phyloP scores from a whole-genome alignment of 352 stramenopile species.

The Pilasporangium apinafurcum region DNA sequence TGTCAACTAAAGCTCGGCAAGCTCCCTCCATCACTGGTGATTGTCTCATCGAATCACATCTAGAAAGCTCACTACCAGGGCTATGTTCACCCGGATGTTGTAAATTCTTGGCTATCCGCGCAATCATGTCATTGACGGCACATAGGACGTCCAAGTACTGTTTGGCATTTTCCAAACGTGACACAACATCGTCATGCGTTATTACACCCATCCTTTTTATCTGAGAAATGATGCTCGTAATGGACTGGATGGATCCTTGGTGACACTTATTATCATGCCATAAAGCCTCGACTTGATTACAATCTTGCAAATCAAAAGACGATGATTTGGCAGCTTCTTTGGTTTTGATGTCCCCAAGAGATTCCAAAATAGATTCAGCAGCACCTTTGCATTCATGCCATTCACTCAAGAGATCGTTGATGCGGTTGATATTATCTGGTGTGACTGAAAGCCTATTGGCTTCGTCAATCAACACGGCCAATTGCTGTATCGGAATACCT shows the following conservation, averaged over 20 bases:
- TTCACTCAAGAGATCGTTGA: slow-evolving; percentile 17
- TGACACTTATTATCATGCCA: too few relatives aligned
- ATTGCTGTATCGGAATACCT: slow-evolving; percentile 3
- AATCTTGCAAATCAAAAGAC: neutral
- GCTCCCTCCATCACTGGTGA: slow-evolving; percentile 11
- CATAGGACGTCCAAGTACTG: slow-evolving; percentile 12
- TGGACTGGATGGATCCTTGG: too few relatives aligned
- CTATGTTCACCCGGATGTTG: neutral
- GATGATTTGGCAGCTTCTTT: slow-evolving; percentile 8
- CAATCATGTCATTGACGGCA: slow-evolving; percentile 7
- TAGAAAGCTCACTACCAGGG: too few relatives aligned
- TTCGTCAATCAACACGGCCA: slow-evolving; percentile 14
- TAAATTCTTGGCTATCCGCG: slow-evolving; percentile 5
- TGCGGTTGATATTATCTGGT: slow-evolving; percentile 9
- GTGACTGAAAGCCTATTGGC: slow-evolving; percentile 15
- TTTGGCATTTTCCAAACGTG: slow-evolving; percentile 1
- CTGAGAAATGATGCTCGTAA: neutral
- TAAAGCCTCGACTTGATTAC: neutral
- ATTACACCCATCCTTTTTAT: slow-evolving; percentile 4
- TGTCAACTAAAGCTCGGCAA: slow-evolving; percentile 20
- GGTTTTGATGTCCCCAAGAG: slow-evolving; percentile 11
- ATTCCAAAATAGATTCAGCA: slow-evolving; percentile 14
- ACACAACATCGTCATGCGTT: neutral
- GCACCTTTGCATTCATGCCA: slow-evolving; percentile 17
- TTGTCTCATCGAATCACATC: neutral